Base-by-base conservation (phyloP, 352 stramenopile species). In the Phytophthora rubi region DNA sequence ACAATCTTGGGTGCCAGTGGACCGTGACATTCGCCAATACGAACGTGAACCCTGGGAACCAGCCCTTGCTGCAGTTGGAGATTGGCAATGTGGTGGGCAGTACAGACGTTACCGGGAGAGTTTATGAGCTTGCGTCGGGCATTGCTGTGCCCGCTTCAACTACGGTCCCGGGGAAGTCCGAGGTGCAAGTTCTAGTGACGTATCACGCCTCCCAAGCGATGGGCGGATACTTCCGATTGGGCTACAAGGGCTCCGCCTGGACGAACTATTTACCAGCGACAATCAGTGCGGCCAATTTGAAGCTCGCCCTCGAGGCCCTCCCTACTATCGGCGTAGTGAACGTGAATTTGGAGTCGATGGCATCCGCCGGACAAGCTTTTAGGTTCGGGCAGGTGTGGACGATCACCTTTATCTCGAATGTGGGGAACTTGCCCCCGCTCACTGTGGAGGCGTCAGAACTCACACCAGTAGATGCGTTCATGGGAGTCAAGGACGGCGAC, bases 371-470 rank as follows among this genome's bases (percentile, higher is more conserved):
- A 47, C 39, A 47, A 13, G 16, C 26, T 57, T 18, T 28, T 72
- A 28, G 71, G 59, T 72, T 89, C 18, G 86, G 86, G 6, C 63
- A 71, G 21, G 61, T 86, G 28, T 97, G 89, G 87, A 82, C 75
- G 8, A 92, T 97, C 68, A 94, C 90, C 2, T 97, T 96, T 49
- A 64, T 90, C 30, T 88, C 87, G 18, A 79, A 82, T 16, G 80
- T 93, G 7, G 86, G 83, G 0, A 92, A 94, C 32, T 26, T 83
- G 4, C 75, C 86, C 2, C 65, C 73, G 0, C 49, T 93, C 3
- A 71, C 71, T 23, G 71, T 90, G 6, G 88, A 94, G 51, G 66
- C 81, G 2, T 82, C 85, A 7, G 90, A 92, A 60, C 73, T 94
- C 58, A 82, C 70, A 23, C 86, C 80, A 0, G 45, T 63, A 0